Evolutionary conservation across 2,329 filamentous ascomycete species (phyloP).

Genomic region (Venturia effusa): DNA sequence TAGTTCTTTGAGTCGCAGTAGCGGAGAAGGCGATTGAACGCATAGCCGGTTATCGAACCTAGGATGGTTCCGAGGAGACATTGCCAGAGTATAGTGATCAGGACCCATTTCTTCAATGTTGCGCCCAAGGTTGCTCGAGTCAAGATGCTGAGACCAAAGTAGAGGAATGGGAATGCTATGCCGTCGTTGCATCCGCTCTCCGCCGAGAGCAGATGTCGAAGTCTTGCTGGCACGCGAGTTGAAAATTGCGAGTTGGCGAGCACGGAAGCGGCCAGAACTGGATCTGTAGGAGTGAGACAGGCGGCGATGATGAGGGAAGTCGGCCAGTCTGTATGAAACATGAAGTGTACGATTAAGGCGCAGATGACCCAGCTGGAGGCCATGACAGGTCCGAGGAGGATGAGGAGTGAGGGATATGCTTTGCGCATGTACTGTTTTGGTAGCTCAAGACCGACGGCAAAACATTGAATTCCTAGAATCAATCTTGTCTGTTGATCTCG

Average conservation of each 20-base stretch:
- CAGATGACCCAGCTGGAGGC: constrained; percentile 37
- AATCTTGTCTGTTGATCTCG: constrained; percentile 26
- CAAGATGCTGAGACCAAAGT: constrained; percentile 38
- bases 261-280: constrained; percentile 43
- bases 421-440: constrained; percentile 36
- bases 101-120: constrained; percentile 40
- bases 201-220: constrained; percentile 41
- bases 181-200: constrained; percentile 48
- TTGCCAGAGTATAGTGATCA: constrained; percentile 45
- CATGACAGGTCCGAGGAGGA: constrained; percentile 44
- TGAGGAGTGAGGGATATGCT: constrained; percentile 40
- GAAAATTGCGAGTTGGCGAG: constrained; percentile 44
- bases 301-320: constrained; percentile 42
- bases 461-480: constrained; percentile 34
- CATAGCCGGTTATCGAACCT: constrained; percentile 36
- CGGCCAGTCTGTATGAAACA: constrained; percentile 35
- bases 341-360: constrained; percentile 33
- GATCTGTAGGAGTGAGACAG: constrained; percentile 47
- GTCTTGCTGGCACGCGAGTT: constrained; percentile 37
- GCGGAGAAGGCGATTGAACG: constrained; percentile 37
- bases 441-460: constrained; percentile 25
- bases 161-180: constrained; percentile 45
- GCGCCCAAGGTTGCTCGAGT: constrained; percentile 25
- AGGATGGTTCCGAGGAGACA: constrained; percentile 37
- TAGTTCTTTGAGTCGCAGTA: constrained; percentile 35